Conservation (phyloP, 805 yeast genomes). For the Kodamaea kakaduensis region DNA sequence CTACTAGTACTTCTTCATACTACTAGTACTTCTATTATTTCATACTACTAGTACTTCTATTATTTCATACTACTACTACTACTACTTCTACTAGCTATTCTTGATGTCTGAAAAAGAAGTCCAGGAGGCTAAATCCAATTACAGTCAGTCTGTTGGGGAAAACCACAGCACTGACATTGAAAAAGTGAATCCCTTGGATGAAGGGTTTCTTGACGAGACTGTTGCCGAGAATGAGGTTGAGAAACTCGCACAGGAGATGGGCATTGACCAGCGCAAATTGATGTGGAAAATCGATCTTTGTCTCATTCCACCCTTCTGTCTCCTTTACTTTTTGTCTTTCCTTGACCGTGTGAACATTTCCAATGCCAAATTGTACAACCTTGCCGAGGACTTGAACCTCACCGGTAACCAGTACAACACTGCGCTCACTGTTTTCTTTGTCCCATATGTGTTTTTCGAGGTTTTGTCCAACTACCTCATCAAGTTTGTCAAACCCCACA, state of each 20-base stretch:
- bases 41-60: no score
- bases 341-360: slow-evolving; percentile 80
- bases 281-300: slow-evolving; percentile 65
- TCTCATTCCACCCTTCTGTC: slow-evolving; percentile 72
- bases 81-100: no score
- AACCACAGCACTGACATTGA: no score
- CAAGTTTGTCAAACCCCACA: slow-evolving; percentile 57
- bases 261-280: slow-evolving; percentile 51
- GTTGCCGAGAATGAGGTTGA: slow-evolving; percentile 15
- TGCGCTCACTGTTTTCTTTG: slow-evolving; percentile 66
- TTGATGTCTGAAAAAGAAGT: no score
- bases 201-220: slow-evolving; percentile 4
- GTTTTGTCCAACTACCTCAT: slow-evolving; percentile 60
- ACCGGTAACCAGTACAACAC: slow-evolving; percentile 57
- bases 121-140: no score
- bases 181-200: no score
- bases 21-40: no score
- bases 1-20: no score
- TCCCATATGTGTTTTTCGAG: slow-evolving; percentile 65
- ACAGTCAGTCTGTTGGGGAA: no score
- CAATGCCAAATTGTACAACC: slow-evolving; percentile 72
- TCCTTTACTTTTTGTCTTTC: slow-evolving; percentile 71
- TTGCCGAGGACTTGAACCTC: slow-evolving; percentile 51
- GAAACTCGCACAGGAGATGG: slow-evolving; percentile 25
- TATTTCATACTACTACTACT: no score